These are phyloP conservation scores for Melanomma pulvis-pyrius DNA, from an alignment of 495 filamentous ascomycete species.

Conservation along the genomic window DNA sequence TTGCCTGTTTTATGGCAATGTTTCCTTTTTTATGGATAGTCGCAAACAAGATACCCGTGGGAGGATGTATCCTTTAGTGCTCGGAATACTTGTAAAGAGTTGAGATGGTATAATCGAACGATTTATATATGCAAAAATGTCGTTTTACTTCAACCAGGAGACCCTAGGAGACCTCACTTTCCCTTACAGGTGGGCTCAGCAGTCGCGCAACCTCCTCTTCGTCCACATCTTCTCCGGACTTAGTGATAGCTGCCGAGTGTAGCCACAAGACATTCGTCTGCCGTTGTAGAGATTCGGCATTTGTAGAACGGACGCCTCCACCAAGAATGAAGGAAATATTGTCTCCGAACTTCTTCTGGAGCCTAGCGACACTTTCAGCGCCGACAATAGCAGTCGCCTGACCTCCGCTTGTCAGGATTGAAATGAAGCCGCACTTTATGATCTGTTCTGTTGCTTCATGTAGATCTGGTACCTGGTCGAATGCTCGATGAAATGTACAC, in stretches of 20 bases:
- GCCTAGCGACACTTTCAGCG: conserved; percentile 22
- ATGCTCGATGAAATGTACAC: conserved; percentile 60
- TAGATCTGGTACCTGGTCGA: conserved; percentile 49
- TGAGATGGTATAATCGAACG: neutral
- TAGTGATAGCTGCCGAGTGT: conserved; percentile 49
- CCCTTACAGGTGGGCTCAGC: neutral
- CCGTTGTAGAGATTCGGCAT: conserved; percentile 42
- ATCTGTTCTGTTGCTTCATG: conserved; percentile 46
- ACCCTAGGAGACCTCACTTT: neutral
- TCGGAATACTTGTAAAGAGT: too few relatives aligned
- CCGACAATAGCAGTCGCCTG: conserved; percentile 34
- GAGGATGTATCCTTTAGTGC: neutral
- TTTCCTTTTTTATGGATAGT: neutral
- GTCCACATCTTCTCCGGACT: conserved; percentile 26
- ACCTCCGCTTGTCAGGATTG: conserved; percentile 56
- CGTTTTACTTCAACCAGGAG: neutral
- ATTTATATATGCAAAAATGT: neutral
- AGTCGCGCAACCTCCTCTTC: conserved; percentile 22
- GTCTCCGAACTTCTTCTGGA: conserved; percentile 25
- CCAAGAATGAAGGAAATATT: conserved; percentile 43
- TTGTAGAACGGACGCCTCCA: conserved; percentile 49
- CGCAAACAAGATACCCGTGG: conserved; percentile 6
- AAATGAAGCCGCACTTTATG: conserved; percentile 49
- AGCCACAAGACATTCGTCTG: conserved; percentile 41
- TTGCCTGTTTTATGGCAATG: neutral